These are phyloP conservation scores for Leishmania tarentolae DNA, from an alignment of 208 protist genomes.

Conservation along the genomic window DNA sequence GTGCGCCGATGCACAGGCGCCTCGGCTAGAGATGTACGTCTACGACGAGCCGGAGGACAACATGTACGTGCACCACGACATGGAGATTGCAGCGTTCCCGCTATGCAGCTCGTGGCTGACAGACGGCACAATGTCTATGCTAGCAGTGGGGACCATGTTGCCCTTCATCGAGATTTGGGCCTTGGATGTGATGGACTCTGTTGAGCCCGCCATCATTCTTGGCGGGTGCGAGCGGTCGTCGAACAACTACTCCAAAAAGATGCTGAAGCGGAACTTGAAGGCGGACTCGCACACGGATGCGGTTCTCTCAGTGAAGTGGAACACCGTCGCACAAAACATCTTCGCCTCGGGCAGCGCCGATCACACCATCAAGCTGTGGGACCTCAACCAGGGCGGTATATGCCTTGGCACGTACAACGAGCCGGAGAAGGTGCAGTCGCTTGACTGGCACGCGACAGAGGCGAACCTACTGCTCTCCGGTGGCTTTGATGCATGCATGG, in stretches of 20 bases:
- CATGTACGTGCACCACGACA: conserved; percentile 97
- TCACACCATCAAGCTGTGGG: conserved; percentile 96
- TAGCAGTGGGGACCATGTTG: conserved; percentile 97
- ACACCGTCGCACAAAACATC: conserved; percentile 89
- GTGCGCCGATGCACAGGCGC: conserved; percentile 64
- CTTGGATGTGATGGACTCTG: conserved; percentile 96
- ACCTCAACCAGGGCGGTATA: conserved; percentile 69
- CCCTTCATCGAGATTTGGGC: conserved; percentile 98
- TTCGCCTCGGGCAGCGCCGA: conserved; percentile 96
- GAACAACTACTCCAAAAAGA: conserved; percentile 82
- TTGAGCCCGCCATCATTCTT: conserved; percentile 92
- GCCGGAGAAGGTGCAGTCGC: conserved; percentile 90
- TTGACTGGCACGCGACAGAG: conserved; percentile 90
- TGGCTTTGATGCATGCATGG: conserved; percentile 74
- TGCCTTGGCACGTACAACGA: conserved; percentile 94
- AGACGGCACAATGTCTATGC: conserved; percentile 88
- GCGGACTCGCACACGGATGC: conserved; percentile 93
- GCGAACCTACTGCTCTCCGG: conserved; percentile 86
- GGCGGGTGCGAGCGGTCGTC: conserved; percentile 74
- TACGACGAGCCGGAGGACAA: conserved; percentile 96
- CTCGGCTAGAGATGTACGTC: conserved; percentile 93
- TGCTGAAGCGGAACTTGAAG: conserved; percentile 56
- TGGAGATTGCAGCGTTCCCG: conserved; percentile 93
- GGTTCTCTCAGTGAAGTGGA: conserved; percentile 96
- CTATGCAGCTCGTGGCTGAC: conserved; percentile 95